Base-by-base conservation (phyloP, 257 asterid genomes). In the Jacaranda mimosifolia region DNA sequence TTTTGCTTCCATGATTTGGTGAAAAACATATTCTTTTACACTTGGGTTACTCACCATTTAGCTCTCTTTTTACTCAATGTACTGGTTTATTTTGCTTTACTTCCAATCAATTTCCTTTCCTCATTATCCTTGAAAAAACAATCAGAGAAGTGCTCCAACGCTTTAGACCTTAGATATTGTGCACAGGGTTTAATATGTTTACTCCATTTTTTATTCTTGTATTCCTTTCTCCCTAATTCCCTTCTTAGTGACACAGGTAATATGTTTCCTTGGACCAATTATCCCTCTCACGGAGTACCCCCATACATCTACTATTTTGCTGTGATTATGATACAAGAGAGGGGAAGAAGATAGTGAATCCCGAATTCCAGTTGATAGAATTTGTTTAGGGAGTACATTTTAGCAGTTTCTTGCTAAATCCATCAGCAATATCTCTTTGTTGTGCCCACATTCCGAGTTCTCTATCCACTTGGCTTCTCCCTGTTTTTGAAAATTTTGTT, bases 1-100 rank as follows among this genome's bases (percentile, higher is more conserved):
- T 65, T 65, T 6, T 68, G 60, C 42, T 68, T 63, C 52, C 77
- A 17, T 13, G 68, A 65, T 65, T 21, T 32, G 75, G 74, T 71
- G 53, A 3, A 63, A 3, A 45, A 3, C 19, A 38, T 26, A 14
- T 46, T 62, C 66, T 46, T 64, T 48, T 32, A 35, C 56, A 26
- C 35, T 32, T 67, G 32, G 32, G 64, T 60, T 71, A n/a, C 39
- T 59, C 69, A 55, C 18, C 43, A 19, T 45, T 62, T 18, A 32
- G 9, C 53, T 75, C 17, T 36, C 63, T 13, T 67, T 64, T 68
- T 2, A 38, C 19, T 56, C 43, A 48, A 42, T 58, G 49, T 56
- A 40, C 4, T 78, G 36, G 12, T 60, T 51, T 48, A 11, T 56
- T n/a, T 14, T 42, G 55, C 68, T 36, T 43, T 10, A 12, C 14